Percentiles rank a stretch among this genome's conserved stretches.
Evolutionary conservation across 495 filamentous ascomycete genomes (phyloP).

Genomic region (Neurospora discreta): DNA sequence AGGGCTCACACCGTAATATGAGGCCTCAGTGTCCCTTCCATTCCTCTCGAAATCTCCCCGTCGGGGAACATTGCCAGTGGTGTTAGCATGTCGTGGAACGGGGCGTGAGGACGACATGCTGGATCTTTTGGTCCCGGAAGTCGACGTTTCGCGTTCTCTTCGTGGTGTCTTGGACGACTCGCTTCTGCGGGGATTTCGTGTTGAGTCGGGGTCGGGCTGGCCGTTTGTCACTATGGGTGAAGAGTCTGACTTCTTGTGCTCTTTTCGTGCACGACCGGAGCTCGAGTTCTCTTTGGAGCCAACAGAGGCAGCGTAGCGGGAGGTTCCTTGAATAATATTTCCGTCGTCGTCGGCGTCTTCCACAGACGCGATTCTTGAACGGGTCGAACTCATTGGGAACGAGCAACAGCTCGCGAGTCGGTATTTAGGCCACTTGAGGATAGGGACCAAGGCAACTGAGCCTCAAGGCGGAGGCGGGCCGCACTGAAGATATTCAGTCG

Average conservation of each 20-base stretch:
- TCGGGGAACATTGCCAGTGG: slow-evolving; percentile 10
- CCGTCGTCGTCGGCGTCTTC: slow-evolving; percentile 39
- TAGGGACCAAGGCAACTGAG: slow-evolving; percentile 14
- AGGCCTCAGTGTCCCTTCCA: slow-evolving; percentile 20
- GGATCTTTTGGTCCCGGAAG: slow-evolving; percentile 12
- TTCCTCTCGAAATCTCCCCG: neutral
- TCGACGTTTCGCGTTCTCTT: slow-evolving; percentile 22
- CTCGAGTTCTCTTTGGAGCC: slow-evolving; percentile 35
- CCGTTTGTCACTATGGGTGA: slow-evolving; percentile 19
- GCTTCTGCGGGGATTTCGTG: slow-evolving; percentile 18
- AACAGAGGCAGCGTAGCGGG: slow-evolving; percentile 25
- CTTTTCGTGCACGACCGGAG: slow-evolving; percentile 30
- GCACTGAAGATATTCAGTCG: slow-evolving; percentile 5
- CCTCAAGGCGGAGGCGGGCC: slow-evolving; percentile 19
- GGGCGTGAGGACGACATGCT: slow-evolving; percentile 18
- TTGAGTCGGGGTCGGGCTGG: slow-evolving; percentile 35
- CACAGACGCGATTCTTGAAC: slow-evolving; percentile 29
- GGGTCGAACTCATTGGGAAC: slow-evolving; percentile 17
- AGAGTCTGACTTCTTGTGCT: slow-evolving; percentile 22
- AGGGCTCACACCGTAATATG: slow-evolving; percentile 29
- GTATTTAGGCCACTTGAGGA: slow-evolving; percentile 3
- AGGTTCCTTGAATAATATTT: slow-evolving; percentile 26
- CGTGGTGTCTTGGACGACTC: slow-evolving; percentile 18
- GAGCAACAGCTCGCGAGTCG: slow-evolving; percentile 12
- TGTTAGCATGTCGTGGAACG: slow-evolving; percentile 20